These are phyloP conservation scores for Apiotrichum mycotoxinovorans DNA, from an alignment of 1,284 basidiomycete genomes.

Conservation along the genomic window DNA sequence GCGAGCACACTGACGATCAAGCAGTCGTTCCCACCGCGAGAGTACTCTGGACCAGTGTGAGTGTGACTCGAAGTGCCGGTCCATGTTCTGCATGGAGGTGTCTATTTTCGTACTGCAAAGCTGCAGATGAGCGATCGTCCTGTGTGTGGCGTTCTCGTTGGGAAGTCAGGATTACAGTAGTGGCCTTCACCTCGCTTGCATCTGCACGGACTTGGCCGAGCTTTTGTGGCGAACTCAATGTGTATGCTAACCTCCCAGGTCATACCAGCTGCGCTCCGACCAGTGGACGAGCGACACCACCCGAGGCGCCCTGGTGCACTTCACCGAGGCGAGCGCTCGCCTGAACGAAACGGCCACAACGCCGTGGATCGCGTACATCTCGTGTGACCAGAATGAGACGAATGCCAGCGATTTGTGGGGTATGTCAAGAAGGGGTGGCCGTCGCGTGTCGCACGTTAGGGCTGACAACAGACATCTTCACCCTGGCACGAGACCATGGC, in stretches of 20 bases:
- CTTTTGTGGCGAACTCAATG: no score
- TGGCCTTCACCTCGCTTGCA: no score
- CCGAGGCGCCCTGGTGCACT: constrained; percentile 73
- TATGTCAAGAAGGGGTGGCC: constrained; percentile 24
- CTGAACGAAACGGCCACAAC: constrained; percentile 57
- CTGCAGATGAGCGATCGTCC: no score
- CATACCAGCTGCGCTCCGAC: constrained; percentile 46
- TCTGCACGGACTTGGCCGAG: no score
- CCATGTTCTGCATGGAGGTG: background rate
- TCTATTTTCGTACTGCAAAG: no score
- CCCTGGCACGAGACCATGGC: constrained; percentile 68
- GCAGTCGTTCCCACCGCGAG: constrained; percentile 57
- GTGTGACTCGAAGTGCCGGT: no score
- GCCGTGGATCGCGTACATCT: constrained; percentile 83
- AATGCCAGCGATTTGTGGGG: constrained; percentile 51
- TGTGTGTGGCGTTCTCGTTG: no score
- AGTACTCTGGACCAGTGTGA: background rate
- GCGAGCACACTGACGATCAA: background rate
- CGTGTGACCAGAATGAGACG: constrained; percentile 72
- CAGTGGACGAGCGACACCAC: constrained; percentile 33
- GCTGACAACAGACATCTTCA: constrained; percentile 64
- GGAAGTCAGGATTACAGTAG: no score
- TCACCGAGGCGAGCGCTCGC: constrained; percentile 56
- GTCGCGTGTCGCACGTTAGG: no score
- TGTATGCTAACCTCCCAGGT: constrained; percentile 22